phyloP scores from a whole-genome alignment of 2,329 filamentous ascomycete genomes.

The Leptographium procerum region DNA sequence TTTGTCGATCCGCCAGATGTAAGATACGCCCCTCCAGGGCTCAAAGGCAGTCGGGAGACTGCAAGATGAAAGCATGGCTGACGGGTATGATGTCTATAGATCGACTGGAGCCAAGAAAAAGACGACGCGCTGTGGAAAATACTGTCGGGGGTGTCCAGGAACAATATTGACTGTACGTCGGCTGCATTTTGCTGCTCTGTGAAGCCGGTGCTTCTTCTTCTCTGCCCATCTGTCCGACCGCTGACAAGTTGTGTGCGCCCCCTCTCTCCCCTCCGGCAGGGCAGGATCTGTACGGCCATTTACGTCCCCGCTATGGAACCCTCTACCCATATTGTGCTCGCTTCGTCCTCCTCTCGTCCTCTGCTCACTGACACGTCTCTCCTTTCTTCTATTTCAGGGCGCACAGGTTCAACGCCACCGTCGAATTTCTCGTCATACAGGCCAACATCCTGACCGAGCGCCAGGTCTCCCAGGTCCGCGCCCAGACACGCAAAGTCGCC shows the following conservation, averaged over 20 bases:
- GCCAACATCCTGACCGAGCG: constrained; percentile 88
- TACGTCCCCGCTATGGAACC: background rate
- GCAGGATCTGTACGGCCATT: constrained; percentile 51
- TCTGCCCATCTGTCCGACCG: background rate
- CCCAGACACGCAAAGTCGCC: constrained; percentile 67
- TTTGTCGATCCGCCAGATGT: constrained; percentile 87
- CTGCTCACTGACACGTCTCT: constrained; percentile 10
- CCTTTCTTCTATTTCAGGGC: constrained; percentile 38
- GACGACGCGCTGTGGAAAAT: constrained; percentile 86
- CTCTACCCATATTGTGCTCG: too few relatives aligned
- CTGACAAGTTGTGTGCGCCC: background rate
- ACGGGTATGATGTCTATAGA: constrained; percentile 33
- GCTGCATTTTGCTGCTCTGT: background rate
- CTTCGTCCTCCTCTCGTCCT: background rate
- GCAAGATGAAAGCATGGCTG: background rate
- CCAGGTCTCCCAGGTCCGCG: constrained; percentile 79
- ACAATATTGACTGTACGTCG: constrained; percentile 71
- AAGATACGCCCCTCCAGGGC: constrained; percentile 20
- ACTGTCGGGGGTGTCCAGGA: constrained; percentile 69
- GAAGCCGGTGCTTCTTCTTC: too few relatives aligned
- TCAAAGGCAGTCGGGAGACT: too few relatives aligned
- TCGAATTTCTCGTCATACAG: constrained; percentile 84
- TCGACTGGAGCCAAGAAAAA: constrained; percentile 79
- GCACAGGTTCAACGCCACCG: constrained; percentile 67
- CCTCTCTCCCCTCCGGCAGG: constrained; percentile 47